Evolutionary conservation across 23 red algal genomes (phyloP).

Genomic region (Gracilaria domingensis): DNA sequence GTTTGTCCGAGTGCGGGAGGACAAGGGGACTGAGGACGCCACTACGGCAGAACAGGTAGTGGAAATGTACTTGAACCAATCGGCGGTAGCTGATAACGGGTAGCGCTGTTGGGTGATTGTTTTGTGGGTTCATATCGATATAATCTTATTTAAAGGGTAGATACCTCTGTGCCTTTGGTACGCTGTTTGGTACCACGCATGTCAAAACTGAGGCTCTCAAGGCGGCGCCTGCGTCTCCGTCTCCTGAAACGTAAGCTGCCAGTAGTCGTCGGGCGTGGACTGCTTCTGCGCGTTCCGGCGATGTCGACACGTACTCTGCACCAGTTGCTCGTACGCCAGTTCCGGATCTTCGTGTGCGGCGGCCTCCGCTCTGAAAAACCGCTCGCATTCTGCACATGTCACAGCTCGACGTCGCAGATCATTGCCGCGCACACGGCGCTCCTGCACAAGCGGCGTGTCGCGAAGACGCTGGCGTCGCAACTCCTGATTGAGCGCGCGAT

Average conservation of each 20-base stretch:
- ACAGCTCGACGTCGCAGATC: neutral
- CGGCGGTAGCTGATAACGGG: slow-evolving; percentile 24
- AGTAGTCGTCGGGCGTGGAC: neutral
- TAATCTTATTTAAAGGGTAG: no score
- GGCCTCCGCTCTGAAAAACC: neutral
- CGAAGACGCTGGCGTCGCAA: neutral
- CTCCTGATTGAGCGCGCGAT: neutral
- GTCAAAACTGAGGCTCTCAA: no score
- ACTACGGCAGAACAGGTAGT: slow-evolving; percentile 83
- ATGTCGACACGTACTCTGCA: slow-evolving; percentile 23
- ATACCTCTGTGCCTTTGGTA: no score
- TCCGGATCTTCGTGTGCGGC: neutral
- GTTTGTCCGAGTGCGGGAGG: slow-evolving; percentile 86
- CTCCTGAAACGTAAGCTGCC: slow-evolving; percentile 31
- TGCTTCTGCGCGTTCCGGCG: neutral
- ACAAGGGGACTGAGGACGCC: slow-evolving; percentile 91
- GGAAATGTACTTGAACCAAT: slow-evolving; percentile 88
- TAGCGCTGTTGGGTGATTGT: neutral
- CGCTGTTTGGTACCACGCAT: no score
- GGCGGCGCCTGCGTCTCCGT: slow-evolving; percentile 11
- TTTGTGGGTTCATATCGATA: no score
- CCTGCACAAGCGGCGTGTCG: neutral
- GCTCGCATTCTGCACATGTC: slow-evolving; percentile 4
- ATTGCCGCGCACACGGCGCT: neutral
- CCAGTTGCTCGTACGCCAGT: slow-evolving; percentile 1